Evolutionary conservation across 2,329 filamentous ascomycete genomes (phyloP), one percentile per base, ranked within the genome.

Genomic region (Aspergillus aculeatinus): DNA sequence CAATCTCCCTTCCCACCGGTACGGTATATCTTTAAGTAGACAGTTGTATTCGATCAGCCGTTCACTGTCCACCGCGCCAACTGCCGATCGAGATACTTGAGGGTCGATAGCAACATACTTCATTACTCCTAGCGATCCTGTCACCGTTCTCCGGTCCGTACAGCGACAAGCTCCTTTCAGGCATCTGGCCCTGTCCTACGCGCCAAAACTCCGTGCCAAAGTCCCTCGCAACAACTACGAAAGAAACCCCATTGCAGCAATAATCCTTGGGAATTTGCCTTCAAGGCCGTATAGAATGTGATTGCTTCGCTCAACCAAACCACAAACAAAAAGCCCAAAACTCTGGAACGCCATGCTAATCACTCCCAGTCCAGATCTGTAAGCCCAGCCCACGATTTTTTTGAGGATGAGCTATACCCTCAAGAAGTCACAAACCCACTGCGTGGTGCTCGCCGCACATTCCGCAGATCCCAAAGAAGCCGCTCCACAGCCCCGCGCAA

Each of bases 281-380:
- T 19, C 16, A 51, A 31, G 42, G 50, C 57, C 47, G 51, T 60
- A 62, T 55, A 59, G 61, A 60, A 62, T 62, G 62, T 60, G 53
- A 60, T 49, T 51, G 39, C 51, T 57, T 51, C 51, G 47, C 14
- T 35, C 11, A 35, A 35, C 39, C 50, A 58, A 31, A 54, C 35
- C 50, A 58, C 25, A 54, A 31, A 44, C 5, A 19, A 44, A 42
- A n/a, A 2, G 5, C 51, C 21, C 60, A 29, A 29, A 29, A 47
- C 49, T 39, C 52, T 29, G 10, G 44, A 63, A 62, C 62, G 57
- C 65, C 62, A 56, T 61, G 60, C 67, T 69, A 58, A 67, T 67
- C 44, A 60, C 53, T 57, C 48, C 57, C 39, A 23, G 55, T 52
- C 49, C 58, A 64, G 58, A 58, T 61, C 16, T 52, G 66, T 67